These are phyloP conservation scores for Hygrocybe punicea DNA, from an alignment of 768 basidiomycete species.

Conservation along the genomic window DNA sequence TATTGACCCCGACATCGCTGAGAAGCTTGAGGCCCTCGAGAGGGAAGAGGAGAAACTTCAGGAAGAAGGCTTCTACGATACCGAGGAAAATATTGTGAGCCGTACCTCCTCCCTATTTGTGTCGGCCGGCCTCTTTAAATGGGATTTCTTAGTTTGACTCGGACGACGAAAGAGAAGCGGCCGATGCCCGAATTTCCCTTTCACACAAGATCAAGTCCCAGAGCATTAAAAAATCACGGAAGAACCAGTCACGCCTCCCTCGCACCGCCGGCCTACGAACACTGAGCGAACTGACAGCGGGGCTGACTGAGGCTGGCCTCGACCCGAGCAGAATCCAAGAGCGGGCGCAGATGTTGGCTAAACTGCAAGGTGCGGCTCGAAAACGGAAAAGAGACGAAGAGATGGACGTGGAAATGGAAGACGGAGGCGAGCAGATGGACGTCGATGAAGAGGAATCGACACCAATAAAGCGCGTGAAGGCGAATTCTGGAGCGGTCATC, in stretches of 20 bases:
- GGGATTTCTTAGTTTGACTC: slow-evolving; percentile 49
- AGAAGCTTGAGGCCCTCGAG: slow-evolving; percentile 95
- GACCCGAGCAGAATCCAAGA: slow-evolving; percentile 86
- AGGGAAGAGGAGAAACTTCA: slow-evolving; percentile 93
- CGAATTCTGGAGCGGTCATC: slow-evolving; percentile 54
- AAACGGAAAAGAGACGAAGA: slow-evolving; percentile 68
- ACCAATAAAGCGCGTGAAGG: slow-evolving; percentile 59
- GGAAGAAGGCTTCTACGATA: slow-evolving; percentile 92
- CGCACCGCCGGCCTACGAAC: slow-evolving; percentile 71
- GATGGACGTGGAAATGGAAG: slow-evolving; percentile 51
- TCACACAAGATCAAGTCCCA: slow-evolving; percentile 69
- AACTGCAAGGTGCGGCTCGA: slow-evolving; percentile 62
- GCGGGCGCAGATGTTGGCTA: slow-evolving; percentile 80
- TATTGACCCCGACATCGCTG: slow-evolving; percentile 94
- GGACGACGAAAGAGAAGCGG: slow-evolving; percentile 80
- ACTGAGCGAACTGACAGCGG: slow-evolving; percentile 72
- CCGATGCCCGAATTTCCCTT: slow-evolving; percentile 55
- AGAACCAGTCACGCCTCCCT: slow-evolving; percentile 76
- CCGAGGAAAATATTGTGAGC: slow-evolving; percentile 79
- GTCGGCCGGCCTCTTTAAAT: background rate
- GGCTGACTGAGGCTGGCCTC: slow-evolving; percentile 82
- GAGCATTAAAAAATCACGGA: slow-evolving; percentile 78
- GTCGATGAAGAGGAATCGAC: slow-evolving; percentile 52
- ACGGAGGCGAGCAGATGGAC: slow-evolving; percentile 45
- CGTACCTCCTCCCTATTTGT: background rate